Conservation (phyloP, 306 rosid genomes). For the Amphicarpaea edgeworthii region DNA sequence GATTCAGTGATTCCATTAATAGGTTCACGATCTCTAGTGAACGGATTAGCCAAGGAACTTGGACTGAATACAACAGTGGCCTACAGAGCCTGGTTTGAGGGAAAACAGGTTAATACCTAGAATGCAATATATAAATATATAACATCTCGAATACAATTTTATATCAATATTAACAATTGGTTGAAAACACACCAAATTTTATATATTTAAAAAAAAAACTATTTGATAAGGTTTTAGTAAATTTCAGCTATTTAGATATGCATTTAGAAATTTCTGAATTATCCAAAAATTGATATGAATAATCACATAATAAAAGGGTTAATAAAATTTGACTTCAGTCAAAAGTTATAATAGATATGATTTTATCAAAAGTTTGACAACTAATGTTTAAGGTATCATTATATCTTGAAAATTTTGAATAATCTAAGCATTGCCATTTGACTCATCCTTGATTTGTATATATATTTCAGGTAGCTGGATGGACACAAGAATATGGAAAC, state of each 20-base stretch:
- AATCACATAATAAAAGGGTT: neutral
- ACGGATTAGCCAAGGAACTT: conserved; percentile 43
- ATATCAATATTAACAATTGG: neutral
- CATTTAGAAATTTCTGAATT: too few relatives aligned
- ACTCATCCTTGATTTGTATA: neutral
- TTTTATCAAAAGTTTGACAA: neutral
- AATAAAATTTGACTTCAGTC: neutral
- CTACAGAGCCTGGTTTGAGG: conserved; percentile 60
- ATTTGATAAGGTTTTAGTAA: too few relatives aligned
- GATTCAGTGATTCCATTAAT: conserved; percentile 50
- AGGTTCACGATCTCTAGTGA: conserved; percentile 44
- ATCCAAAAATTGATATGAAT: neutral
- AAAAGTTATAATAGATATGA: neutral
- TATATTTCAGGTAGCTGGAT: conserved; percentile 47
- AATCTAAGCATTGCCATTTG: neutral
- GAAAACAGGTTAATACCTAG: conserved; percentile 50
- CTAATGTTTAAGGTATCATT: neutral
- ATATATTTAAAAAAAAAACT: neutral
- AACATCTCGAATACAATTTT: neutral
- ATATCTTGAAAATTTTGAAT: neutral
- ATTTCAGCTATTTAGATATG: too few relatives aligned
- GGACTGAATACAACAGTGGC: conserved; percentile 50
- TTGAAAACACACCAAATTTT: neutral
- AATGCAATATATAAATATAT: neutral
- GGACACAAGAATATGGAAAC: conserved; percentile 56